Base-by-base conservation (phyloP, 176 grass and related monocot genomes). In the Phoenix roebelenii region DNA sequence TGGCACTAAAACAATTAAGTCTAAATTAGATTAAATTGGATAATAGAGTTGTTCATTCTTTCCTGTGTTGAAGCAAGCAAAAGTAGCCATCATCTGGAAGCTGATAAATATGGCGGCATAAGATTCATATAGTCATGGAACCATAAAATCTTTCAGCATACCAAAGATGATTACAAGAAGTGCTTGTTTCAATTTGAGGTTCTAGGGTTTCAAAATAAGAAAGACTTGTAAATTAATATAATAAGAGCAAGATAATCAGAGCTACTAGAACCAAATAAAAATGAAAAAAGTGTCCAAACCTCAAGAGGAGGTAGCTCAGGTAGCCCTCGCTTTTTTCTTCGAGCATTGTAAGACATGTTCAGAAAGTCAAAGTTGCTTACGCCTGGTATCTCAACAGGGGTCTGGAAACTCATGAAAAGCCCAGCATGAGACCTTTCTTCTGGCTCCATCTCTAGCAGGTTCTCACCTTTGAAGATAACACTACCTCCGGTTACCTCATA, bases 361-460 rank as follows among this genome's bases (percentile, higher is more conserved):
- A 98, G 76, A 80, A 92, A 98, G 69, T 98, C 84, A 49, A 79
- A 92, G 76, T 98, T 98, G 84, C 88, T 89, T 61, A 98, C 81
- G 51, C 84, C 87, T 60, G 87, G 87, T 80, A 98, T 92, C 59
- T 97, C 93, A 19, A 91, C 81, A 55, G 93, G 93, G 5, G 76
- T 73, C 73, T 98, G 93, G 39, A 97, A 91, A 69, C 87, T 91
- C 87, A 97, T 82, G 49, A 91, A 97, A 74, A 98, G 72, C 25
- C 93, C 93, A 15, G 82, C 87, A 71, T 88, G 79, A 72, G 93
- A 91, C 80, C 87, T 92, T 68, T 92, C 93, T 67, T 88, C 93
- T 64, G 93, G 87, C 48, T 92, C 87, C 81, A 88, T 98, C 26
- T 88, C 87, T 65, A 92, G 28, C 65, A 98, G 82, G 63, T 92